These are phyloP conservation scores for Botrytis elliptica DNA, from an alignment of 2,329 filamentous ascomycete genomes.

Conservation along the genomic window DNA sequence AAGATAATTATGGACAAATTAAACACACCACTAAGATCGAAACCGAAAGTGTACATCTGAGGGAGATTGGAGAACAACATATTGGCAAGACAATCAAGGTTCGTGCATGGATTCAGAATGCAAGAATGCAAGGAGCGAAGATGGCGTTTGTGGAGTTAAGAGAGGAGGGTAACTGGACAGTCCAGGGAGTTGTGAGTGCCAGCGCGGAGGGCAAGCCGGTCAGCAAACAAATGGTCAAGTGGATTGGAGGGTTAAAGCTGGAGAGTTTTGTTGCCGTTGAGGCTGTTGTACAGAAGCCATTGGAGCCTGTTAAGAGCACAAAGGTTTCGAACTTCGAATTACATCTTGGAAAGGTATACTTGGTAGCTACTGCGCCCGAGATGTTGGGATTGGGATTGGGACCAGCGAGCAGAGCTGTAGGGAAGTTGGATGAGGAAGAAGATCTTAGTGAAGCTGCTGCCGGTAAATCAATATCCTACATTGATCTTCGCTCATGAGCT, in stretches of 20 bases:
- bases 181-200: slow-evolving; percentile 76
- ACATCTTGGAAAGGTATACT: slow-evolving; percentile 81
- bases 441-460: slow-evolving; percentile 48
- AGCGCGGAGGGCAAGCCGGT: slow-evolving; percentile 62
- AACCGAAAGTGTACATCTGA: slow-evolving; percentile 58
- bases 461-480: slow-evolving; percentile 31
- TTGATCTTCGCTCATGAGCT: slow-evolving; percentile 17
- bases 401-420: slow-evolving; percentile 54
- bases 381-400: slow-evolving; percentile 58
- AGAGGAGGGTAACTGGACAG: slow-evolving; percentile 69
- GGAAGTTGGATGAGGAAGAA: slow-evolving; percentile 61
- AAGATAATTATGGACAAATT: slow-evolving; percentile 77
- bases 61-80: slow-evolving; percentile 61
- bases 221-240: slow-evolving; percentile 93
- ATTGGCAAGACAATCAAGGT: slow-evolving; percentile 71
- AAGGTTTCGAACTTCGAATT: slow-evolving; percentile 79
- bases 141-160: slow-evolving; percentile 87
- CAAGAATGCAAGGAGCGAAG: slow-evolving; percentile 84
- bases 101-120: slow-evolving; percentile 82
- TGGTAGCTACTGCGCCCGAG: slow-evolving; percentile 64
- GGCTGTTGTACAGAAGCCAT: slow-evolving; percentile 75
- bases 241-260: slow-evolving; percentile 68
- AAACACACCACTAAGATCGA: slow-evolving; percentile 56
- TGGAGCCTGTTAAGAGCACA: slow-evolving; percentile 85
- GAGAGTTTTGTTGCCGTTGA: slow-evolving; percentile 84